These are phyloP conservation scores for Pichia heedii DNA, from an alignment of 805 yeast genomes.

Conservation along the genomic window DNA sequence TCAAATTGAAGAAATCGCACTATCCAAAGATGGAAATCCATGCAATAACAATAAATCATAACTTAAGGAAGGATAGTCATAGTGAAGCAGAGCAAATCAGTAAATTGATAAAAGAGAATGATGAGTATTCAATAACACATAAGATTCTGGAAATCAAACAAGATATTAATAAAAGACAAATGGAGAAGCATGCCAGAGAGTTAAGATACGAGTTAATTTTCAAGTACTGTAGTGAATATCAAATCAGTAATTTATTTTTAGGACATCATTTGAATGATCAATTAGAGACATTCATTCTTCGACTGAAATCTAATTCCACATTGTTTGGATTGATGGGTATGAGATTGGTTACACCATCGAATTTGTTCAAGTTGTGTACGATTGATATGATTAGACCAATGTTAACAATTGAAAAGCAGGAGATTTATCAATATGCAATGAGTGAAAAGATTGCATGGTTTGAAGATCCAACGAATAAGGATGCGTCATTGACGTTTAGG, in stretches of 20 bases:
- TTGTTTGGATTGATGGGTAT: slow-evolving; percentile 57
- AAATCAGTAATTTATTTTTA: slow-evolving; percentile 34
- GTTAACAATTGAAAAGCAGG: slow-evolving; percentile 34
- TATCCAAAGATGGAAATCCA: slow-evolving; percentile 20
- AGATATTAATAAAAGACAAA: slow-evolving; percentile 9
- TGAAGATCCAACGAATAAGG: slow-evolving; percentile 59
- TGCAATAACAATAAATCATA: slow-evolving; percentile 65
- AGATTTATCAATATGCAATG: slow-evolving; percentile 39
- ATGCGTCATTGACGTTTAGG: slow-evolving; percentile 45
- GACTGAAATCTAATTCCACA: slow-evolving; percentile 39
- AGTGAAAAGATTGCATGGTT: slow-evolving; percentile 44
- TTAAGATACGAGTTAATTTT: slow-evolving; percentile 41
- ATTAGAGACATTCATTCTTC: slow-evolving; percentile 54
- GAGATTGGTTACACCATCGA: slow-evolving; percentile 8
- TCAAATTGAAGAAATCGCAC: slow-evolving; percentile 19
- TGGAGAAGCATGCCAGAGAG: slow-evolving; percentile 51
- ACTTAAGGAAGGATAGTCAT: slow-evolving; percentile 38
- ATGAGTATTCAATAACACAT: slow-evolving; percentile 21
- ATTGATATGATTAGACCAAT: slow-evolving; percentile 41
- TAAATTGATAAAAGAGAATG: background rate
- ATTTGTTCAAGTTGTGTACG: background rate
- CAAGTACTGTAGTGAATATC: slow-evolving; percentile 29
- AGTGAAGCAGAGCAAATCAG: slow-evolving; percentile 39
- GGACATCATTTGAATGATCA: slow-evolving; percentile 73
- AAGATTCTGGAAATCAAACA: slow-evolving; percentile 14